Evolutionary conservation across 2,329 filamentous ascomycete genomes (phyloP).

Genomic region (Monilinia aucupariae): DNA sequence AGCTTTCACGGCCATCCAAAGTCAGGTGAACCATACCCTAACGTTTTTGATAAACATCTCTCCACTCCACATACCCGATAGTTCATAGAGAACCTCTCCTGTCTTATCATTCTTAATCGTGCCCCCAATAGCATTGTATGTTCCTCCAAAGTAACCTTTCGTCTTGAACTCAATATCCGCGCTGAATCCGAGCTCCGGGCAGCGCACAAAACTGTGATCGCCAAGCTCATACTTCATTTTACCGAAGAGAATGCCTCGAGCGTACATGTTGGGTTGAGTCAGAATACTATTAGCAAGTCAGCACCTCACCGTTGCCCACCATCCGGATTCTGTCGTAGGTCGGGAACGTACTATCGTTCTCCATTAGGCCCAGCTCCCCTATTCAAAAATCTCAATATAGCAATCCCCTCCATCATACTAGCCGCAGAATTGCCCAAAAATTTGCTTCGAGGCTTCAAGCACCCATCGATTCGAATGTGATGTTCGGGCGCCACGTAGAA

Average conservation of each 20-base stretch:
- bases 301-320: neutral
- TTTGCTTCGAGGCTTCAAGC: conserved; percentile 87
- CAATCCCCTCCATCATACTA: conserved; percentile 96
- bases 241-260: conserved; percentile 89
- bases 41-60: conserved; percentile 91
- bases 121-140: conserved; percentile 93
- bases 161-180: conserved; percentile 98
- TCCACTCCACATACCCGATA: conserved; percentile 88
- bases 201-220: conserved; percentile 88
- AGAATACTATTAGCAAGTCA: conserved; percentile 49
- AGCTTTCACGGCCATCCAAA: neutral
- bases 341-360: conserved; percentile 62
- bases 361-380: conserved; percentile 61
- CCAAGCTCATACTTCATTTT: conserved; percentile 99
- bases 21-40: conserved; percentile 47
- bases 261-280: conserved; percentile 99
- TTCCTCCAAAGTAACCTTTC: conserved; percentile 93
- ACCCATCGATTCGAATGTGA: conserved; percentile 90
- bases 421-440: conserved; percentile 96
- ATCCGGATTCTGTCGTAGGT: too few relatives aligned
- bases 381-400: conserved; percentile 77
- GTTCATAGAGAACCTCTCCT: conserved; percentile 81
- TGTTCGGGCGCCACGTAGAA: conserved; percentile 97
- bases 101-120: conserved; percentile 83
- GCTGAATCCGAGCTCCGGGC: conserved; percentile 77